Evolutionary conservation across 345 rosid genomes (phyloP).

Genomic region (Euphorbia pulcherrima): DNA sequence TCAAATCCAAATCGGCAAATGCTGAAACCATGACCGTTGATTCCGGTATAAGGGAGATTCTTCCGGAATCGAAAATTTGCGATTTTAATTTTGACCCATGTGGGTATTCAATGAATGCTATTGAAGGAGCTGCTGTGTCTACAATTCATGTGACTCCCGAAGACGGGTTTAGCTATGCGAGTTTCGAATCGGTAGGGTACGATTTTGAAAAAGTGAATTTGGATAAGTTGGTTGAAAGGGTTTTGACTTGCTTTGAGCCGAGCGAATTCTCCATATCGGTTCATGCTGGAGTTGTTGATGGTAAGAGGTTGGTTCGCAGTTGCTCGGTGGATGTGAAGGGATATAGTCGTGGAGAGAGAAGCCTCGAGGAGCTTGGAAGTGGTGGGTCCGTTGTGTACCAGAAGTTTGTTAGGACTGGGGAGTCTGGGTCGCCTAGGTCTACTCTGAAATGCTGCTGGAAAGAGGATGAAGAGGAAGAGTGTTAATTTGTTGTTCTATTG

Average conservation of each 20-base stretch:
- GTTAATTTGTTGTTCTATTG: background rate
- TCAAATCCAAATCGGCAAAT: slow-evolving; percentile 18
- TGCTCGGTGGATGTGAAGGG: slow-evolving; percentile 27
- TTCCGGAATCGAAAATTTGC: slow-evolving; percentile 25
- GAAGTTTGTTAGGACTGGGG: slow-evolving; percentile 16
- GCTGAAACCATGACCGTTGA: slow-evolving; percentile 21
- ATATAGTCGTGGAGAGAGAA: slow-evolving; percentile 21
- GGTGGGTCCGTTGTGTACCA: slow-evolving; percentile 29
- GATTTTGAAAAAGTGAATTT: slow-evolving; percentile 14
- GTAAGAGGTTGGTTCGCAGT: background rate
- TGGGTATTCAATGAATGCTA: slow-evolving; percentile 30
- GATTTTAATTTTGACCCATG: slow-evolving; percentile 34
- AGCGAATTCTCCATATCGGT: slow-evolving; percentile 31
- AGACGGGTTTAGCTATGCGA: slow-evolving; percentile 32
- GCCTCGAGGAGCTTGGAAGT: slow-evolving; percentile 27
- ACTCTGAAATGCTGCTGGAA: slow-evolving; percentile 26
- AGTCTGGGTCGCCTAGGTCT: slow-evolving; percentile 25
- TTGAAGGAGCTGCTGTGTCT: slow-evolving; percentile 24
- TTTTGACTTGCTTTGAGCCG: slow-evolving; percentile 30
- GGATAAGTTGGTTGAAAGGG: slow-evolving; percentile 24
- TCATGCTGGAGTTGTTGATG: slow-evolving; percentile 16
- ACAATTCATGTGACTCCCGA: slow-evolving; percentile 30
- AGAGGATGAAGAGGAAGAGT: slow-evolving; percentile 22
- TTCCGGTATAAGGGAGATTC: slow-evolving; percentile 31
- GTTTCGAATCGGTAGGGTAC: slow-evolving; percentile 27